Percentiles rank a stretch among this genome's conserved stretches.
phyloP scores from a whole-genome alignment of 768 basidiomycete species.

The Leccinum sublutescens region DNA sequence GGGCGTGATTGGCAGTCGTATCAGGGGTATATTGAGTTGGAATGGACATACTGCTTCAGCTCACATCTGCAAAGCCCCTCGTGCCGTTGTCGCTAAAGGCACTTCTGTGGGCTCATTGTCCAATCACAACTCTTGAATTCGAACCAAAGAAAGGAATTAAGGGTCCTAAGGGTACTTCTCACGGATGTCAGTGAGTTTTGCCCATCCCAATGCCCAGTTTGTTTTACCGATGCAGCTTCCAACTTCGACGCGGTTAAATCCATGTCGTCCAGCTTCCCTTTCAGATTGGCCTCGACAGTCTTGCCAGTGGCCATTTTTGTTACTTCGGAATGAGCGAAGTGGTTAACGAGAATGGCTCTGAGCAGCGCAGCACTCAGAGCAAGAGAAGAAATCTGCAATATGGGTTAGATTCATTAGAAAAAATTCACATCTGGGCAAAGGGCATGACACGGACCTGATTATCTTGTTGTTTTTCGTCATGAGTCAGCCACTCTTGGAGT shows the following conservation, averaged over 20 bases:
- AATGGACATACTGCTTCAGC: slow-evolving; percentile 61
- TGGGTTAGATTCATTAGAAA: slow-evolving; percentile 26
- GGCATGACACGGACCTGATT: slow-evolving; percentile 59
- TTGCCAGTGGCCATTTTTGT: slow-evolving; percentile 69
- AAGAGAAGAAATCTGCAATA: slow-evolving; percentile 58
- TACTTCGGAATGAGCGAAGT: slow-evolving; percentile 75
- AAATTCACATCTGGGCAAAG: slow-evolving; percentile 7
- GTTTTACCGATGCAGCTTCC: slow-evolving; percentile 39
- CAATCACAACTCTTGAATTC: too few relatives aligned
- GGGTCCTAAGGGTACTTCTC: too few relatives aligned
- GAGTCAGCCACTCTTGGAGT: slow-evolving; percentile 70
- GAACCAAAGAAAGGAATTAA: too few relatives aligned
- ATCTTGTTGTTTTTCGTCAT: slow-evolving; percentile 53
- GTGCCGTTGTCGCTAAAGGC: too few relatives aligned
- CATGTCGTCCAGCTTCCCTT: slow-evolving; percentile 63
- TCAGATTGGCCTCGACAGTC: slow-evolving; percentile 57
- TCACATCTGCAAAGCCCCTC: slow-evolving; percentile 35
- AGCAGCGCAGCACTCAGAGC: slow-evolving; percentile 75
- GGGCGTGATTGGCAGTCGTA: too few relatives aligned
- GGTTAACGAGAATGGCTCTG: slow-evolving; percentile 81
- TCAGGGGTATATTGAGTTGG: too few relatives aligned
- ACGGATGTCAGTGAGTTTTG: too few relatives aligned
- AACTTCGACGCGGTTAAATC: slow-evolving; percentile 57
- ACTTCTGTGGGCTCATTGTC: too few relatives aligned
- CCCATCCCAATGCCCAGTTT: too few relatives aligned